Evolutionary conservation across 2,329 filamentous ascomycete genomes (phyloP), one percentile per base, ranked within the genome.

Genomic region (Diaporthe caulivora): DNA sequence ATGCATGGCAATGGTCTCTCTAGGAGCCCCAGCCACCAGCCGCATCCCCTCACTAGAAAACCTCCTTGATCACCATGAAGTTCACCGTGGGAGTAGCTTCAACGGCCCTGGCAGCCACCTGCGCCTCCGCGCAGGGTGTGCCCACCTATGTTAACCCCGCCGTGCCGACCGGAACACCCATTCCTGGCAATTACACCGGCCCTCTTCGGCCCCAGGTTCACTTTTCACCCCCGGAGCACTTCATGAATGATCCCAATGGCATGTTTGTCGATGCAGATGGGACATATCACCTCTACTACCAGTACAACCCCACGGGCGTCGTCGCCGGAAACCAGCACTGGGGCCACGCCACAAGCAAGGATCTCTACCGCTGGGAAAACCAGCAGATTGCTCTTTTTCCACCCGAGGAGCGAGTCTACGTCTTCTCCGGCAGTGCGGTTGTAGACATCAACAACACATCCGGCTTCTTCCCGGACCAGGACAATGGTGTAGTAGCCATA

Each of bases 231-330:
- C 88, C 88, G 2, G 76, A 83, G 37, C 80, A 85, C 76, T 89
- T 87, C 75, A 87, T 89, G 85, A 92, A 91, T 75, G 91, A 92
- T 76, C 90, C 91, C 1, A 92, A 92, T 80, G 91, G 91, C 77
- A 86, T 91, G 82, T 91, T 92, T 74, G 79, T 86, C 8, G 89
- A 92, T 75, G 83, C 81, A 2, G 84, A 90, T 71, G 90, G 89
- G 6, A 83, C 84, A 0, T 93, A 88, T 80, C 91, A 93, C 78
- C 76, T 92, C 1, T 93, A 93, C 80, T 93, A 93, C 77, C 91
- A 93, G 79, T 80, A 79, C 73, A 81, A 81, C 49, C 79, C 81
- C 0, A 79, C 76, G 1, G 78, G 77, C 9, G 7, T 78, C 5
- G 72, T 75, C 6, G 78, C 78, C 8, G 90, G 89, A 1, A 90